These are phyloP conservation scores for Magnusiomyces magnusii DNA, from an alignment of 1,139 yeast genomes.

Conservation along the genomic window DNA sequence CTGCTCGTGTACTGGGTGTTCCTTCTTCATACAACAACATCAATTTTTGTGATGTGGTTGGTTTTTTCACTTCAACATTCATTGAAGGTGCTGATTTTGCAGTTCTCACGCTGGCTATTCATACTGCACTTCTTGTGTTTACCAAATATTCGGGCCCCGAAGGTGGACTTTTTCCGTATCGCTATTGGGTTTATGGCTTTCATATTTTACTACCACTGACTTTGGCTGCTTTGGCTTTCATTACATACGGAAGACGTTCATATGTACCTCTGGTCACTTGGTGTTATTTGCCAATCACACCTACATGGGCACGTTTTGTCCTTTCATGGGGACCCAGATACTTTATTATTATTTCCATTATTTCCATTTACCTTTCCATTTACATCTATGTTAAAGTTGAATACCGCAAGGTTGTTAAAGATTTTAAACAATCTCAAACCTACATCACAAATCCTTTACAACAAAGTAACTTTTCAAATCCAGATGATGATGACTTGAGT, in stretches of 20 bases:
- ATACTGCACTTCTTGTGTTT: constrained; percentile 68
- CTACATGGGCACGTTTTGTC: constrained; percentile 66
- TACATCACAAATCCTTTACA: constrained; percentile 12
- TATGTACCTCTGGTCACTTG: constrained; percentile 49
- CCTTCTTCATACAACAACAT: constrained; percentile 46
- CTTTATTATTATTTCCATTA: constrained; percentile 52
- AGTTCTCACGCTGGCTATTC: constrained; percentile 74
- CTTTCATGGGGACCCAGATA: constrained; percentile 83
- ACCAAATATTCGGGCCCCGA: constrained; percentile 42
- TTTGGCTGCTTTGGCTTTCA: constrained; percentile 68
- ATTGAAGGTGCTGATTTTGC: constrained; percentile 88
- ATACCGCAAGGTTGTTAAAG: constrained; percentile 27
- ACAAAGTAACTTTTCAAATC: background rate
- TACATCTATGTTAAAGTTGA: constrained; percentile 58
- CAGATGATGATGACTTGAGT: background rate
- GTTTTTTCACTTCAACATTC: constrained; percentile 75
- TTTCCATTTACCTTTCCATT: constrained; percentile 60
- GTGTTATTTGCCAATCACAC: constrained; percentile 72
- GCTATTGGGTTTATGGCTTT: constrained; percentile 52
- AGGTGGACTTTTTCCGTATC: constrained; percentile 64
- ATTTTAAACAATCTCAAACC: constrained; percentile 25
- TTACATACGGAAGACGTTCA: constrained; percentile 33
- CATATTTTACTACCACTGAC: constrained; percentile 57
- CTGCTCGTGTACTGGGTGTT: constrained; percentile 49
- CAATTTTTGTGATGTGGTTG: constrained; percentile 62